A percentile compares a stretch with the other conserved stretches of the same genome.
Conservation (phyloP, 2,329 filamentous ascomycete genomes). For the Venturia asperata region DNA sequence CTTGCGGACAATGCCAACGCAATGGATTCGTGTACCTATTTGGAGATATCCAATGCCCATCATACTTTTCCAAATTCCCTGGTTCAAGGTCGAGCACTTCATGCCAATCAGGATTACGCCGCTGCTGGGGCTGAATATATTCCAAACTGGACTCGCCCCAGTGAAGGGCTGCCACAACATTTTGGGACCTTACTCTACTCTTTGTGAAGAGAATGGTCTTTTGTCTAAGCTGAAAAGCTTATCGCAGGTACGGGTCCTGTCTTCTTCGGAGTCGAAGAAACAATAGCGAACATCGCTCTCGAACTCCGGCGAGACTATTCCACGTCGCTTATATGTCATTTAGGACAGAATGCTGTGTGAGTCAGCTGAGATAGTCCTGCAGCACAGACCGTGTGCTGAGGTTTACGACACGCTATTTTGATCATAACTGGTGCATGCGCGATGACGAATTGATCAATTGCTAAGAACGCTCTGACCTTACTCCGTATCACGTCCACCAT, state of each 20-base stretch:
- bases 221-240: neutral
- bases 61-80: neutral
- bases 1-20: slow-evolving; percentile 6
- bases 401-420: too few species aligned
- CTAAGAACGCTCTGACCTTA: neutral
- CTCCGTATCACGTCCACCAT: neutral
- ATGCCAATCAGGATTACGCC: neutral
- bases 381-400: too few species aligned
- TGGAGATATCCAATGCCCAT: neutral
- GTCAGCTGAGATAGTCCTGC: too few species aligned
- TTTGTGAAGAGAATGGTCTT: neutral
- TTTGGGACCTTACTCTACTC: neutral
- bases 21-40: slow-evolving; percentile 1
- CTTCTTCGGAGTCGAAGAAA: neutral
- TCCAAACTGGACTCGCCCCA: neutral
- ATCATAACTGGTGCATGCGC: too few species aligned
- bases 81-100: neutral
- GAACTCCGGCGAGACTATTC: neutral
- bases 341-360: too few species aligned
- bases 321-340: too few species aligned
- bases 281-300: neutral
- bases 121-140: neutral
- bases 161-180: neutral
- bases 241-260: neutral
- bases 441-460: neutral